Percentiles rank a stretch among this genome's conserved stretches.
Conservation (phyloP, 768 basidiomycete genomes). For the Xerocomus potaroensis region DNA sequence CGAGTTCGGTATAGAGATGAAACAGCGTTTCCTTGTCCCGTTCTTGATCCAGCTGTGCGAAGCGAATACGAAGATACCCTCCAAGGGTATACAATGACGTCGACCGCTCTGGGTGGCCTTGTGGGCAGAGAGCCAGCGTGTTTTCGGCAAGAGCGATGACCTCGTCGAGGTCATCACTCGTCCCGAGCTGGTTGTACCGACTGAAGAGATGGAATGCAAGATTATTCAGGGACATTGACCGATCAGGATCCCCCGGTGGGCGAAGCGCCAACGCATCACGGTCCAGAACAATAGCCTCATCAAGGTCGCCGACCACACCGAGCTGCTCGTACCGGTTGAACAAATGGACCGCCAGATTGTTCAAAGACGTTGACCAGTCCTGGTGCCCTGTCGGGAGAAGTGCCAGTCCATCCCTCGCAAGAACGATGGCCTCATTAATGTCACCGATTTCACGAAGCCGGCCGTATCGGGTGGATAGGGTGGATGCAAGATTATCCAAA, state of each 20-base stretch:
- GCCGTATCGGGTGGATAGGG: too few relatives aligned
- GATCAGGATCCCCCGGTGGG: not conserved
- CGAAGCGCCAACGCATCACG: not conserved
- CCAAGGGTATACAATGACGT: too few relatives aligned
- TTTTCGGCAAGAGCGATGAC: too few relatives aligned
- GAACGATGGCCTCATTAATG: not conserved
- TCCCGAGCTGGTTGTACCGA: too few relatives aligned
- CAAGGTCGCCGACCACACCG: not conserved
- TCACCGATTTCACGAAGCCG: not conserved
- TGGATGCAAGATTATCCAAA: too few relatives aligned
- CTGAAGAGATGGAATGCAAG: not conserved
- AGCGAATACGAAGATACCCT: too few relatives aligned
- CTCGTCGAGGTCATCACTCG: too few relatives aligned
- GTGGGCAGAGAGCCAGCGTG: too few relatives aligned
- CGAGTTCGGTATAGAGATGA: too few relatives aligned
- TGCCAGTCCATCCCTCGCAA: not conserved
- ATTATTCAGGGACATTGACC: not conserved
- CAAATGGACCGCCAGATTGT: not conserved
- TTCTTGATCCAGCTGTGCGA: too few relatives aligned
- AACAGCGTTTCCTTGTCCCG: too few relatives aligned
- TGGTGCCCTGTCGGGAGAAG: not conserved
- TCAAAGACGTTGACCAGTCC: not conserved
- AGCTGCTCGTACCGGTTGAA: not conserved
- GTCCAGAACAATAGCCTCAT: not conserved
- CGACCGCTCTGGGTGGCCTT: too few relatives aligned